Evolutionary conservation across 2,329 filamentous ascomycete species (phyloP), one percentile per base, ranked within the genome.

Genomic region (Incumbomyces lentus): DNA sequence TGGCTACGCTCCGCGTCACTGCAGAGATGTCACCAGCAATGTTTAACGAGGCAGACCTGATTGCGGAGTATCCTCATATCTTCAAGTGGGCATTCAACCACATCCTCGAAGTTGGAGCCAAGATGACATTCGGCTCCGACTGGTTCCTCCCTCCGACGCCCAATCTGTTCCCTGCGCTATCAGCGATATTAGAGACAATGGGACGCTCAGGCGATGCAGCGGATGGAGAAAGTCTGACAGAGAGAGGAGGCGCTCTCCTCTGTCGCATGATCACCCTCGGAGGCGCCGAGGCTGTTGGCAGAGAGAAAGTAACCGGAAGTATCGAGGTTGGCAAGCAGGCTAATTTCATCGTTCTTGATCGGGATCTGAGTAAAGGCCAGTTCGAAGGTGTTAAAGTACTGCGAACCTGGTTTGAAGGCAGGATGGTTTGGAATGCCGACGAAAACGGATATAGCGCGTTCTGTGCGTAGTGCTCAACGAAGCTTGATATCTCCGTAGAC

Each of bases 251-350:
- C 3, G 40, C 40, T 29, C 11, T 14, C 13, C 46, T 51, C 8
- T 58, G 53, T 45, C 50, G 53, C 2, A 58, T 60, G 46, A 49
- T 64, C 12, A 62, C 59, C 0, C 31, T 59, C 7, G 55, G 58
- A 30, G 61, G 60, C 2, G 61, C 61, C 1, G 44, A 56, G 41
- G 61, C 60, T 2, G 56, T 61, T 3, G 55, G 55, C 2, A 52
- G 44, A 18, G 56, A 62, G n/a, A 50, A 52, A 22, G 51, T 52
- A 14, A 22, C 49, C n/a, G 60, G 61, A 13, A 61, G 57, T 40
- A 58, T 64, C 26, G 56, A 59, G 46, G 51, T 60, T 1, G 58
- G 60, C 13, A 63, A 64, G 54, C 58, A 53, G 41, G 60, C 60
- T 14, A 62, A 60, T 47, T 62, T 64, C 31, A 60, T 62, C 37